phyloP scores from a whole-genome alignment of 768 basidiomycete species.

The Suillus paluster region DNA sequence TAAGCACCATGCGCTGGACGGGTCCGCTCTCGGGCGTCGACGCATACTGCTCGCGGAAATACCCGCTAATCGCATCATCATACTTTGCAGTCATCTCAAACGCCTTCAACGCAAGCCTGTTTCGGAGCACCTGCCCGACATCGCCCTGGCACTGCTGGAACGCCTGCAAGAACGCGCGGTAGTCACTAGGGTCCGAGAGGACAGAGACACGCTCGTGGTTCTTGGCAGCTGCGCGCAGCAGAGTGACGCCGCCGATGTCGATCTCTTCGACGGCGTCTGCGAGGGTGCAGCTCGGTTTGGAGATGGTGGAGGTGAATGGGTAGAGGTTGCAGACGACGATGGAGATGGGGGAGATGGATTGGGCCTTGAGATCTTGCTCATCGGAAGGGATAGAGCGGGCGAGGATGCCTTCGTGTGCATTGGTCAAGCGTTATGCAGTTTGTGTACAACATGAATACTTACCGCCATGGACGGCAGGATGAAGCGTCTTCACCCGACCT shows the following conservation, averaged over 20 bases:
- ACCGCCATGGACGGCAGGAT: slow-evolving; percentile 98
- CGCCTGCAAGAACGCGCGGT: slow-evolving; percentile 76
- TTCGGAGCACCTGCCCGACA: slow-evolving; percentile 71
- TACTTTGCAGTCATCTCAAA: slow-evolving; percentile 97
- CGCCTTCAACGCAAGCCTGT: slow-evolving; percentile 90
- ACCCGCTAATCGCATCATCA: slow-evolving; percentile 93
- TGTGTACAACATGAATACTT: slow-evolving; percentile 19
- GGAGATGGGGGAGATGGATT: slow-evolving; percentile 89
- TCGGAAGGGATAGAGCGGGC: slow-evolving; percentile 92
- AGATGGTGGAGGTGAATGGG: slow-evolving; percentile 92
- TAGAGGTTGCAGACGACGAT: slow-evolving; percentile 99
- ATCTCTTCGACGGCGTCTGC: slow-evolving; percentile 96
- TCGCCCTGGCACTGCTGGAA: slow-evolving; percentile 78
- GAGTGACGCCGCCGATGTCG: slow-evolving; percentile 98
- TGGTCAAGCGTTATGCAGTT: slow-evolving; percentile 3
- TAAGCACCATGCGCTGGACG: slow-evolving; percentile 82
- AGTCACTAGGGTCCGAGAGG: slow-evolving; percentile 88
- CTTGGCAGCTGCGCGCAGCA: slow-evolving; percentile 96
- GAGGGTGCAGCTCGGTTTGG: slow-evolving; percentile 86
- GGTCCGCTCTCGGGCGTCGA: slow-evolving; percentile 78
- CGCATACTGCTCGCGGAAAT: slow-evolving; percentile 96
- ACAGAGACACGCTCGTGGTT: slow-evolving; percentile 94
- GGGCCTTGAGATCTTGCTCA: slow-evolving; percentile 79
- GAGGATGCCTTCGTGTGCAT: slow-evolving; percentile 72
- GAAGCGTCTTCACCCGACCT: slow-evolving; percentile 96